Base-by-base conservation (phyloP, 768 basidiomycete genomes). In the Podaxis rugospora region DNA sequence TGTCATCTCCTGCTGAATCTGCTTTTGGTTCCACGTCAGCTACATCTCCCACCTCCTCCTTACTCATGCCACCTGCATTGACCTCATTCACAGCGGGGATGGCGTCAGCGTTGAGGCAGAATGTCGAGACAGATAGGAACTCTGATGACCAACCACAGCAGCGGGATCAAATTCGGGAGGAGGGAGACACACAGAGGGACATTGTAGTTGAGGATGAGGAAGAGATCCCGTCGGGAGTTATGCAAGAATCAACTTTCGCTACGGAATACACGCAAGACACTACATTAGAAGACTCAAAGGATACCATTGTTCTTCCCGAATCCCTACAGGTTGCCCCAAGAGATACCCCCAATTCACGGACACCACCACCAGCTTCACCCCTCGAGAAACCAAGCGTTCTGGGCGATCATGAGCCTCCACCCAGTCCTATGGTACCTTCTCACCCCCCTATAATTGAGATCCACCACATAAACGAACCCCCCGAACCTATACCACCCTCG, bases 131-230 rank as follows among this genome's bases (percentile, higher is more conserved):
- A 35, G 72, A 72, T 16, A 64, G 62, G n/a, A 49, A 13, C 27
- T 10, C 21, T 18, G 49, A 52, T 6, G 56, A 46, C 10, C 42
- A 44, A 46, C 32, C 5, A 7, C 16, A 40, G 47, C 16, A 6
- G 13, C 39, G 14, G 28, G 40, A 46, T 27, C n/a, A 16, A 46
- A 21, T 16, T 4, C 63, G 42, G 14, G 65, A 64, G 14, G 57
- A 54, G 9, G 62, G 59, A 28, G 64, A 55, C 40, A 59, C 52
- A 3, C 49, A 50, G 47, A 68, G 68, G 44, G 66, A 75, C 18
- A 78, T 83, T 55, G 77, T 81, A 0, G 71, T 81, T 5, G 79
- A 80, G 21, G 81, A 83, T 51, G 78, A 80, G 11, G 80, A 82
- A 57, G 75, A 78, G 57, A 65, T 72, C 53, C 70, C 71, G 28